Conservation (phyloP, 2,329 filamentous ascomycete species). For the Colletotrichum sp. region DNA sequence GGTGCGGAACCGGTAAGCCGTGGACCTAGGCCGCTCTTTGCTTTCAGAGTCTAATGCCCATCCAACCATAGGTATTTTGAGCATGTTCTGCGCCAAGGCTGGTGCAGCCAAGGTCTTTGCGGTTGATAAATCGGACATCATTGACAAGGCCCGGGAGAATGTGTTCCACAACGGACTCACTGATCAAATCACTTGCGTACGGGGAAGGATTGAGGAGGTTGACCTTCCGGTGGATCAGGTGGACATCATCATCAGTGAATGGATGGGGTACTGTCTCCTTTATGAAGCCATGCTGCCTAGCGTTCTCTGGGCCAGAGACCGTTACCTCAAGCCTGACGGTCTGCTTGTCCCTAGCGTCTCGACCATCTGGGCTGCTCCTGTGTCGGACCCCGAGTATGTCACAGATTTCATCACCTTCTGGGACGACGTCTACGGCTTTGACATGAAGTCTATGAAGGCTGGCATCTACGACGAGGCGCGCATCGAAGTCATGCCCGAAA, state of each 20-base stretch:
- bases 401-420: slow-evolving; percentile 83
- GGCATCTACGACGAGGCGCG: slow-evolving; percentile 83
- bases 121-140: slow-evolving; percentile 91
- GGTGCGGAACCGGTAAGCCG: slow-evolving; percentile 71
- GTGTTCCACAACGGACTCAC: slow-evolving; percentile 80
- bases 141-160: slow-evolving; percentile 84
- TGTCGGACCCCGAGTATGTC: slow-evolving; percentile 78
- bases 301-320: slow-evolving; percentile 85
- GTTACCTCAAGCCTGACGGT: slow-evolving; percentile 79
- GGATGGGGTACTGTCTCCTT: slow-evolving; percentile 95
- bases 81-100: slow-evolving; percentile 92
- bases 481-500: slow-evolving; percentile 71
- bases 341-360: slow-evolving; percentile 87
- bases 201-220: slow-evolving; percentile 89
- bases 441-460: slow-evolving; percentile 89
- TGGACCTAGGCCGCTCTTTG: background rate
- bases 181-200: slow-evolving; percentile 76
- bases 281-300: slow-evolving; percentile 97
- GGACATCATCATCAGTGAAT: slow-evolving; percentile 95
- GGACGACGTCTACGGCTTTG: slow-evolving; percentile 92
- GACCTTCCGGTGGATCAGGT: slow-evolving; percentile 77
- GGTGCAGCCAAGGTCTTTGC: slow-evolving; percentile 87
- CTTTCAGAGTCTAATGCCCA: background rate
- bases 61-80: slow-evolving; percentile 70
- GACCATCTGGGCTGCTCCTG: slow-evolving; percentile 81